Percentiles rank a stretch among this genome's conserved stretches.
Conservation (phyloP, 2,329 filamentous ascomycete species). For the Trichoderma sp. region DNA sequence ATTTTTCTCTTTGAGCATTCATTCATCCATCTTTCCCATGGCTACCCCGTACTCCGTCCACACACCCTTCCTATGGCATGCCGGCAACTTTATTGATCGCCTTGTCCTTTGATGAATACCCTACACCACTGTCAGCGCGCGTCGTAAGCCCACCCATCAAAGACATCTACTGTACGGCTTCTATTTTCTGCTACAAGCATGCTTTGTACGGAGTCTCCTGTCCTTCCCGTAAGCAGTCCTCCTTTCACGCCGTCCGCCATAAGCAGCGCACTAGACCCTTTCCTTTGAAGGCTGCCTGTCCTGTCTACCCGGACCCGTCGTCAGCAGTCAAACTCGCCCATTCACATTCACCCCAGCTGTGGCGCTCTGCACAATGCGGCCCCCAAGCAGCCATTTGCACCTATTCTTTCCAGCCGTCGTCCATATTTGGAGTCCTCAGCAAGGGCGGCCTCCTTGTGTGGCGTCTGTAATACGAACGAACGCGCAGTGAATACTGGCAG, state of each 20-base stretch:
- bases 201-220: background rate
- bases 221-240: background rate
- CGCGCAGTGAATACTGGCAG: background rate
- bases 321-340: conserved; percentile 9
- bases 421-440: conserved; percentile 14
- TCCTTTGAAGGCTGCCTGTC: background rate
- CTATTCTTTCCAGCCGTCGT: background rate
- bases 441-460: conserved; percentile 12
- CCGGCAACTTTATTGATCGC: background rate
- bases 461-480: background rate
- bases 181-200: background rate
- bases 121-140: background rate
- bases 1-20: background rate
- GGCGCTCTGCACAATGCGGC: conserved; percentile 2
- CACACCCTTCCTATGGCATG: background rate
- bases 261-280: background rate
- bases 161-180: background rate
- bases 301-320: background rate
- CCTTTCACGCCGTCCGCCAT: background rate
- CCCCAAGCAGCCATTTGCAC: conserved; percentile 1
- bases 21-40: background rate
- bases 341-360: background rate
- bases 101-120: background rate
- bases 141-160: background rate
- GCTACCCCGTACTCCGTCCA: background rate